A percentile compares a stretch with the other conserved stretches of the same genome.
Conservation (phyloP, 352 stramenopile genomes). For the Pythium aristosporum region DNA sequence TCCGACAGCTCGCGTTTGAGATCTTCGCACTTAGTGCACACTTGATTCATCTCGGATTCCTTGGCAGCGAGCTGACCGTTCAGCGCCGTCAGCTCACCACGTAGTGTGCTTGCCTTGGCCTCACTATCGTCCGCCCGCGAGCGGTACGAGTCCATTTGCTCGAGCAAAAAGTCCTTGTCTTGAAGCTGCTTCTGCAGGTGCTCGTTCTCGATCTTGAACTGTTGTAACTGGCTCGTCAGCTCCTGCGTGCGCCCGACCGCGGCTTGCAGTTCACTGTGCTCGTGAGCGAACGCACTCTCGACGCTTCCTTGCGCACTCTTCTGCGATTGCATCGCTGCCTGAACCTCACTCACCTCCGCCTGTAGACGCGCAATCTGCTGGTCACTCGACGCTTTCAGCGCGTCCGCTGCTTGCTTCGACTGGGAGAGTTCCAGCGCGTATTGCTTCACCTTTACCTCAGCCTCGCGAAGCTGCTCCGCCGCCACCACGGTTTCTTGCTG, state of each 20-base stretch:
- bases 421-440: conserved; percentile 37
- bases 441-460: conserved; percentile 32
- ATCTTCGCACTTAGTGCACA: conserved; percentile 40
- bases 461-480: conserved; percentile 36
- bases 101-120: conserved; percentile 31
- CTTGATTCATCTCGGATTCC: conserved; percentile 27
- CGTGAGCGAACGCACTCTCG: conserved; percentile 27
- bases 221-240: conserved; percentile 47
- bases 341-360: conserved; percentile 37
- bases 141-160: conserved; percentile 53
- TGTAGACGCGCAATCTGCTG: conserved; percentile 41
- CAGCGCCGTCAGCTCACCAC: conserved; percentile 35
- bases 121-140: conserved; percentile 50
- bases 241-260: conserved; percentile 36
- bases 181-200: conserved; percentile 65
- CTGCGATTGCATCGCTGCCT: conserved; percentile 27
- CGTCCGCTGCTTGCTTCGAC: conserved; percentile 34
- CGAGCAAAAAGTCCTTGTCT: conserved; percentile 66
- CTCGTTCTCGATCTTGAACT: conserved; percentile 77
- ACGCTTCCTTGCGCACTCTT: conserved; percentile 19
- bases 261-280: conserved; percentile 38
- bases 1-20: conserved; percentile 50
- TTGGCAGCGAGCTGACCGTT: conserved; percentile 38
- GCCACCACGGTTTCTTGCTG: conserved; percentile 5
- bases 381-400: conserved; percentile 35